phyloP scores from a whole-genome alignment of 1,284 basidiomycete species.

The Marasmius fiardii region DNA sequence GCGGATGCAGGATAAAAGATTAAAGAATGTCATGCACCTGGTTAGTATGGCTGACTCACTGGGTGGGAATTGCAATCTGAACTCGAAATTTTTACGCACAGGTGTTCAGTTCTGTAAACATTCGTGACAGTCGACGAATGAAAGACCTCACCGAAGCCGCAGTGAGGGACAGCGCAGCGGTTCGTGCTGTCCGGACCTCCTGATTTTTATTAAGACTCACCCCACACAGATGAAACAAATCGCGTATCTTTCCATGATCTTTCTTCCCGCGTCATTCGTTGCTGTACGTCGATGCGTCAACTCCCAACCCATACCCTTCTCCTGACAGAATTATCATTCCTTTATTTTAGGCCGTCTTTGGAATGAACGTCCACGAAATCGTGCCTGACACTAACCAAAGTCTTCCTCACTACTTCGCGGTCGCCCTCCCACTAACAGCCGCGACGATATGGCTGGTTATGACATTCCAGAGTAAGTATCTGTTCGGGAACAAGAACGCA shows the following conservation, averaged over 20 bases:
- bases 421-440: conserved; percentile 33
- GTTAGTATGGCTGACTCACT: conserved; percentile 22
- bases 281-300: conserved; percentile 24
- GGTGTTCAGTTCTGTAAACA: conserved; percentile 45
- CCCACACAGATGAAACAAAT: conserved; percentile 33
- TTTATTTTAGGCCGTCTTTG: conserved; percentile 31
- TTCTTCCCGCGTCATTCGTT: conserved; percentile 33
- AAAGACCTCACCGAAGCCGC: conserved; percentile 33
- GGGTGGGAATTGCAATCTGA: neutral
- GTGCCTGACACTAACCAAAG: conserved; percentile 28
- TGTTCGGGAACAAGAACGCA: conserved; percentile 13
- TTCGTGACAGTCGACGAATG: conserved; percentile 38
- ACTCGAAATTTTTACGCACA: conserved; percentile 12
- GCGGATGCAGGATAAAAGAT: neutral
- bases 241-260: conserved; percentile 34
- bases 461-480: conserved; percentile 35
- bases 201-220: conserved; percentile 20
- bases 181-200: neutral
- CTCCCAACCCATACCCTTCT: neutral
- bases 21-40: neutral
- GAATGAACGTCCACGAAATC: conserved; percentile 41
- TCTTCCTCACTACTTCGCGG: conserved; percentile 31
- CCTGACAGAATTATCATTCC: neutral
- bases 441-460: conserved; percentile 40
- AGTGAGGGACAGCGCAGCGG: conserved; percentile 22